Conservation (phyloP, 2,329 filamentous ascomycete genomes). For the Trichoderma afroharzianum region DNA sequence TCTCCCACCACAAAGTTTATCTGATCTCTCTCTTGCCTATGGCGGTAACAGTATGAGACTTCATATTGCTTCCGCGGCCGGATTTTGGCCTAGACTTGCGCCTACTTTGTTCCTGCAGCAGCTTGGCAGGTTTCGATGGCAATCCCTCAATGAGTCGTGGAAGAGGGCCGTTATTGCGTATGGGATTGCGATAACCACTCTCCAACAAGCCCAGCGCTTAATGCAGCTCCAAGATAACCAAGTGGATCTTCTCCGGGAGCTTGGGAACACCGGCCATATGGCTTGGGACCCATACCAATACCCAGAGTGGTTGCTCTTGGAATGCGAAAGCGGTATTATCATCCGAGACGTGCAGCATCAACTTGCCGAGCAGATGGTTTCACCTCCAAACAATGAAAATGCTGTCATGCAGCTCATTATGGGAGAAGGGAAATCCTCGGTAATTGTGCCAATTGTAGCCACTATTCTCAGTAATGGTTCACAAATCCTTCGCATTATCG, state of each 20-base stretch:
- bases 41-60: no score
- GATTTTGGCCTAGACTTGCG: no score
- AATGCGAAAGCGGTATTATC: conserved; percentile 59
- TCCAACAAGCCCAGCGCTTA: no score
- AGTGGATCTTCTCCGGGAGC: neutral
- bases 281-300: conserved; percentile 50
- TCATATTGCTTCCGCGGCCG: no score
- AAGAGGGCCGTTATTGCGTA: no score
- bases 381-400: conserved; percentile 41
- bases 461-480: conserved; percentile 47
- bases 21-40: no score
- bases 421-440: conserved; percentile 67
- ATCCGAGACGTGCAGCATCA: conserved; percentile 58
- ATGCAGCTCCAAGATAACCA: no score
- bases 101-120: no score
- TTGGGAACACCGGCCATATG: conserved; percentile 40
- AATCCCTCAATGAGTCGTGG: no score
- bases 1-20: no score
- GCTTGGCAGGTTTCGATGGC: no score
- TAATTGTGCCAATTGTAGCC: conserved; percentile 64
- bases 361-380: conserved; percentile 56
- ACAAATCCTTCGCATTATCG: conserved; percentile 54
- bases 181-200: no score
- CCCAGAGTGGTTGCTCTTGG: conserved; percentile 61
- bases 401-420: conserved; percentile 65